These are phyloP conservation scores for Osmanthus fragrans DNA, from an alignment of 257 asterid genomes.

Conservation along the genomic window DNA sequence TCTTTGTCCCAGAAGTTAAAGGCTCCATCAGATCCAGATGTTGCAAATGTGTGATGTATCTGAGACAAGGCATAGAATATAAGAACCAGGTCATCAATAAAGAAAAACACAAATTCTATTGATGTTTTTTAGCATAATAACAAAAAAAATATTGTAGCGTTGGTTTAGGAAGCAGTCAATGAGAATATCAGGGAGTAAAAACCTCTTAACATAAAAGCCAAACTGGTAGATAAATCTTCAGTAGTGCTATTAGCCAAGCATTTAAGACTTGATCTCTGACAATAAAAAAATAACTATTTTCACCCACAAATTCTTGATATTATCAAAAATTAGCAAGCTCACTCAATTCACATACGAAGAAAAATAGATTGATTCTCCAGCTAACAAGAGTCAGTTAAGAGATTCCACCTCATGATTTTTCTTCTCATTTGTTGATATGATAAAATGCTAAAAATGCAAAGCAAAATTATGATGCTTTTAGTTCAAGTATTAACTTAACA, in stretches of 20 bases:
- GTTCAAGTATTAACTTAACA: background rate
- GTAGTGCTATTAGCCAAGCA: background rate
- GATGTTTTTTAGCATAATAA: background rate
- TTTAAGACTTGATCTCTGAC: background rate
- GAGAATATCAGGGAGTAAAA: background rate
- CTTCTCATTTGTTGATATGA: background rate
- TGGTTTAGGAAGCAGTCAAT: background rate
- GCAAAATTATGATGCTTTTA: background rate
- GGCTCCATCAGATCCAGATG: constrained; percentile 97
- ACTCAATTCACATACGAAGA: background rate
- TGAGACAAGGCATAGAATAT: constrained; percentile 31
- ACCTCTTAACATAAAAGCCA: background rate
- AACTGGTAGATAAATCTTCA: background rate
- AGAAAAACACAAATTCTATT: background rate
- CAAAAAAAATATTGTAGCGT: background rate
- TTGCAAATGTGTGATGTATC: constrained; percentile 91
- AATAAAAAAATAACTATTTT: background rate
- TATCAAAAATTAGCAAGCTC: background rate
- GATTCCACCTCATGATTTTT: background rate
- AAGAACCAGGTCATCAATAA: background rate
- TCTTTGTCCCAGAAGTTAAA: constrained; percentile 98
- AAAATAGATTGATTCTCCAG: background rate
- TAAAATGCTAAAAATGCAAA: background rate
- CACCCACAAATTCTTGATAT: background rate
- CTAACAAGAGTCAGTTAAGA: background rate